Evolutionary conservation across 495 filamentous ascomycete species (phyloP), one percentile per base, ranked within the genome.

Genomic region (Oidiodendron maius): DNA sequence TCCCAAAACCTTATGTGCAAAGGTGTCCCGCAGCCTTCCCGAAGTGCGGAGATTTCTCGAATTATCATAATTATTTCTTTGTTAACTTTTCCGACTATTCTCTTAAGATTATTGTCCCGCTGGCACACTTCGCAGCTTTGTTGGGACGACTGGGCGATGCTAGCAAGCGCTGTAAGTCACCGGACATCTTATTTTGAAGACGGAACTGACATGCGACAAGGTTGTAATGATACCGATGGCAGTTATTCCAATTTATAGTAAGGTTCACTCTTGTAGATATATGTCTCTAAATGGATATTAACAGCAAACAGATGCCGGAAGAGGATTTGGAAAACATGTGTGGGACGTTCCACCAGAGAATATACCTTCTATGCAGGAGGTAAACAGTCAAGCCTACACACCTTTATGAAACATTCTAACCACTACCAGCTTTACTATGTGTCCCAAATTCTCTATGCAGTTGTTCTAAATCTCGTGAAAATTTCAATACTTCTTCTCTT

Each of bases 401-500:
- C 66, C 38, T 46, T 56, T 55, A 5, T 5, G 4, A 5, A 15
- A 37, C 35, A 37, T 13, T 17, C 18, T 4, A 15, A 37, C 35
- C 18, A 37, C 35, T 37, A 13, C 18, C 35, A 13, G n/a, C n/a
- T n/a, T n/a, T n/a, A n/a, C n/a, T n/a, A n/a, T n/a, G n/a, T n/a
- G n/a, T n/a, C n/a, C n/a, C 35, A 37, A 15, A 30, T 69, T 15
- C 44, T 69, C 37, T 74, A 74, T 56, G 62, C 65, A n/a, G 43
- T 53, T 13, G 56, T 65, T 2, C 60, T 66, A 26, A 65, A 61
- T 53, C 46, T 69, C 20, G 61, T 67, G 22, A 72, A 72, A 23
- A 55, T 70, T 32, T 73, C 70, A 10, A 68, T 77, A 52, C 65
- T 76, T 13, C 60, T 76, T 51, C 69, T 76, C 56, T 75, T 72